These are phyloP conservation scores for Colletotrichum kahawae DNA, from an alignment of 2,329 filamentous ascomycete genomes.

Conservation along the genomic window DNA sequence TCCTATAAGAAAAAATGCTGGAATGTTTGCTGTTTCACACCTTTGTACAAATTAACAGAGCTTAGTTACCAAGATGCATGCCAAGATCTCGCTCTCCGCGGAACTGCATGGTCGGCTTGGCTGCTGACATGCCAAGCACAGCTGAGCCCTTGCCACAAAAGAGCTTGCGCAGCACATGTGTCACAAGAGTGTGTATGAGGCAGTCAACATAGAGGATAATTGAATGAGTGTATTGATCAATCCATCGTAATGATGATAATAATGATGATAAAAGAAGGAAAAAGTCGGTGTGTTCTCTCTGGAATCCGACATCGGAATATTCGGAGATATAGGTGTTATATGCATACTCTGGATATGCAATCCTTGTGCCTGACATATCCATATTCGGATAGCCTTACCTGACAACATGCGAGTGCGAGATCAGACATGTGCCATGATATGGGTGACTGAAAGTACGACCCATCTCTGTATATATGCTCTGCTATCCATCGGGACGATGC, in stretches of 20 bases:
- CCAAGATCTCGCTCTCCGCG: background rate
- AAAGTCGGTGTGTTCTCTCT: too few relatives aligned
- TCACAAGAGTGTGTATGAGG: too few relatives aligned
- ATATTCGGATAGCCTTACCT: too few relatives aligned
- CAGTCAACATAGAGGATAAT: too few relatives aligned
- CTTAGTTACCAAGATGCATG: background rate
- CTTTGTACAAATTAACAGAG: background rate
- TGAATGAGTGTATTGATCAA: too few relatives aligned
- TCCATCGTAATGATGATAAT: too few relatives aligned
- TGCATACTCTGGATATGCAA: too few relatives aligned
- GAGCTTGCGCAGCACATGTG: background rate
- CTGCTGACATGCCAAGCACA: slow-evolving; percentile 9
- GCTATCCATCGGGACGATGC: background rate
- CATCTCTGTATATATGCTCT: background rate
- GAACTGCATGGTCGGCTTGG: background rate
- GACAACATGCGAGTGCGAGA: background rate
- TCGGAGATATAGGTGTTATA: too few relatives aligned
- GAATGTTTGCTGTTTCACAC: too few relatives aligned
- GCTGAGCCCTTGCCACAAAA: background rate
- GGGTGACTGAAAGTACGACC: background rate
- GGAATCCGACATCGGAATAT: too few relatives aligned
- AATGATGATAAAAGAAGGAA: too few relatives aligned
- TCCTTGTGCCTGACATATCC: too few relatives aligned
- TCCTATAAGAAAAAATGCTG: background rate
- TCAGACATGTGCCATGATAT: background rate